Conservation (phyloP, 2,329 filamentous ascomycete species). For the Torrubiella hemipterigena region DNA sequence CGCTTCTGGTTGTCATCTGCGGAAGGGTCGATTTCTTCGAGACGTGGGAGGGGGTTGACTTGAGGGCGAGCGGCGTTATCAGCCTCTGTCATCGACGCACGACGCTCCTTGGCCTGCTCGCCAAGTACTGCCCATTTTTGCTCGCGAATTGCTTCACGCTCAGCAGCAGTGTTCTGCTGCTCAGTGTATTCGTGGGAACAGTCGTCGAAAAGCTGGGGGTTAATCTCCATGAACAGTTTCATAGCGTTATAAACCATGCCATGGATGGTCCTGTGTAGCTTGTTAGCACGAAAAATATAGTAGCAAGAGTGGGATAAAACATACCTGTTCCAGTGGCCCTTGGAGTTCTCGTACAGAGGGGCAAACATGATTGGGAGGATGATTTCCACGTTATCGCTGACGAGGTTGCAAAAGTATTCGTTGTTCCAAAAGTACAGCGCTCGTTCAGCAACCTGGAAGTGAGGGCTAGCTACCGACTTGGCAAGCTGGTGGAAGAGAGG, state of each 20-base stretch:
- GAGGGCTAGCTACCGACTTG: slow-evolving; percentile 94
- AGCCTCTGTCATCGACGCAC: slow-evolving; percentile 24
- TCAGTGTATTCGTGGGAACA: slow-evolving; percentile 98
- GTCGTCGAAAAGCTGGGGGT: slow-evolving; percentile 94
- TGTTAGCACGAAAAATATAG: slow-evolving; percentile 17
- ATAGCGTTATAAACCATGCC: slow-evolving; percentile 99
- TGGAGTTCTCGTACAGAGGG: slow-evolving; percentile 95
- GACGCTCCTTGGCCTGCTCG: slow-evolving; percentile 64
- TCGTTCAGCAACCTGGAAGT: slow-evolving; percentile 96
- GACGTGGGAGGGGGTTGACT: slow-evolving; percentile 30
- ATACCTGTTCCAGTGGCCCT: slow-evolving; percentile 97
- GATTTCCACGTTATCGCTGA: slow-evolving; percentile 97
- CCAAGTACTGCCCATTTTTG: slow-evolving; percentile 81
- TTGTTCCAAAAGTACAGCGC: slow-evolving; percentile 99
- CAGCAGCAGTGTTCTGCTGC: slow-evolving; percentile 83
- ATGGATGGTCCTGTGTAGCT: slow-evolving; percentile 74
- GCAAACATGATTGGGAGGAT: slow-evolving; percentile 99
- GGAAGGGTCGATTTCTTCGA: slow-evolving; percentile 68
- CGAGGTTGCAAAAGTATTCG: slow-evolving; percentile 98
- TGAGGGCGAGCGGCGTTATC: slow-evolving; percentile 22
- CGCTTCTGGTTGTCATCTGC: slow-evolving; percentile 78
- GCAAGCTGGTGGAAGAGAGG: slow-evolving; percentile 94
- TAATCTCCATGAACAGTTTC: slow-evolving; percentile 99
- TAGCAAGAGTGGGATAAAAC: slow-evolving; percentile 12
- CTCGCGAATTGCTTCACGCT: slow-evolving; percentile 69